These are phyloP conservation scores for Magnaporthiopsis poae DNA, from an alignment of 2,329 filamentous ascomycete species.

Conservation along the genomic window DNA sequence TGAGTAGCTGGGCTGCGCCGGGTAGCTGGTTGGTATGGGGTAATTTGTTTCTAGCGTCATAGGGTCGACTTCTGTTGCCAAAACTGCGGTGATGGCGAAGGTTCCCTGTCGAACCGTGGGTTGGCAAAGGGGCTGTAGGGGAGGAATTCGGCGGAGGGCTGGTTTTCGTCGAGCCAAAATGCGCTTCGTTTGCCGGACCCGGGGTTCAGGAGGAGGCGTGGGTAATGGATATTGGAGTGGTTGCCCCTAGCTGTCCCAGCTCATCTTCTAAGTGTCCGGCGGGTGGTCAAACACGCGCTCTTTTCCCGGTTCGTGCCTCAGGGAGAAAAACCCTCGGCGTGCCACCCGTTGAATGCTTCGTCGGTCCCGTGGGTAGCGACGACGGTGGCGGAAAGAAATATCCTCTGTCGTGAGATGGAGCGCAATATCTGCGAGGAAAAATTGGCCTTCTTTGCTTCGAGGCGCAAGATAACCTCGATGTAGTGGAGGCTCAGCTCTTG, in stretches of 20 bases:
- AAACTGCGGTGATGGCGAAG: background rate
- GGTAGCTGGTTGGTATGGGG: constrained; percentile 1
- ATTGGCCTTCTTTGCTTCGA: background rate
- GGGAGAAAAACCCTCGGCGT: background rate
- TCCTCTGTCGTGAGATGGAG: no score
- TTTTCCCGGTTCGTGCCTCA: background rate
- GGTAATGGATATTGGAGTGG: background rate
- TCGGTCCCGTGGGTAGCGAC: no score
- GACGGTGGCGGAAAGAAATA: no score
- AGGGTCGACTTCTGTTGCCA: background rate
- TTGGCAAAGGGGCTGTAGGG: no score
- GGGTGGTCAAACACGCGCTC: background rate
- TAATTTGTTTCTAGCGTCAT: constrained; percentile 2
- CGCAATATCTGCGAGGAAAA: background rate
- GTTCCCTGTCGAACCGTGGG: no score
- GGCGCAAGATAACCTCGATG: background rate
- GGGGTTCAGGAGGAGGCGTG: background rate
- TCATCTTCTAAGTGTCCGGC: background rate
- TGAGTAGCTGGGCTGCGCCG: background rate
- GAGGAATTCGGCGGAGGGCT: no score
- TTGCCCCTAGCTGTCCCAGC: background rate
- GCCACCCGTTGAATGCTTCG: no score
- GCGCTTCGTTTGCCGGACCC: no score
- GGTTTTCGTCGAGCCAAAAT: no score
- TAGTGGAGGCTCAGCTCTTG: background rate